phyloP scores from a whole-genome alignment of 2,329 filamentous ascomycete species.

The Colletotrichum incanum region DNA sequence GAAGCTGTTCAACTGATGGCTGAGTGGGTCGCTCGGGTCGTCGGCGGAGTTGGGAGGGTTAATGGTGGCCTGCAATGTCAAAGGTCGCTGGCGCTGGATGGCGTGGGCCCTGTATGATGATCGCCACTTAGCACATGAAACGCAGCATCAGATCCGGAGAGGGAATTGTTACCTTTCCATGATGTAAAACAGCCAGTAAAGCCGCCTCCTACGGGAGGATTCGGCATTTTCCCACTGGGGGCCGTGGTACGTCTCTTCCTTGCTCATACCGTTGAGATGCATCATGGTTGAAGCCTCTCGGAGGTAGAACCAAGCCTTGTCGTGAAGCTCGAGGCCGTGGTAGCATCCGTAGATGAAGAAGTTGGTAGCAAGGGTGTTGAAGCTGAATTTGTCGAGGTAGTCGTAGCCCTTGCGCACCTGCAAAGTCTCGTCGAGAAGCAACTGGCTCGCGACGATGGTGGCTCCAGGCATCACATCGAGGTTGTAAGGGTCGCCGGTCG shows the following conservation, averaged over 20 bases:
- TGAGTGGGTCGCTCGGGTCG: slow-evolving; percentile 70
- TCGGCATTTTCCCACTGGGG: slow-evolving; percentile 71
- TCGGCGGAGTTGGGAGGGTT: slow-evolving; percentile 75
- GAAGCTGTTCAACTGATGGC: slow-evolving; percentile 69
- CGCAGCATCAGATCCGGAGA: slow-evolving; percentile 4
- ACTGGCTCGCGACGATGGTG: slow-evolving; percentile 75
- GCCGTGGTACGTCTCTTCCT: slow-evolving; percentile 72
- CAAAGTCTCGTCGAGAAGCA: slow-evolving; percentile 78
- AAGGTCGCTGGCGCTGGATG: slow-evolving; percentile 77
- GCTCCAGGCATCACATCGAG: slow-evolving; percentile 71
- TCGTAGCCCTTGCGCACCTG: slow-evolving; percentile 76
- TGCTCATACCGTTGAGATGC: slow-evolving; percentile 72
- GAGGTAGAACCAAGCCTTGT: slow-evolving; percentile 85
- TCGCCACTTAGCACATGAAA: slow-evolving; percentile 32
- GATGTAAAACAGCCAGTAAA: slow-evolving; percentile 82
- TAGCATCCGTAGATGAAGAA: slow-evolving; percentile 84
- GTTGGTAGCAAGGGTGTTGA: slow-evolving; percentile 78
- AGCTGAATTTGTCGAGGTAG: slow-evolving; percentile 69
- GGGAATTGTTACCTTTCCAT: slow-evolving; percentile 73
- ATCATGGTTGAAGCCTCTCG: slow-evolving; percentile 83
- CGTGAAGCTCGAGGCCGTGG: slow-evolving; percentile 80
- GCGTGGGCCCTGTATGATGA: slow-evolving; percentile 73
- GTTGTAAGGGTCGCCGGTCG: slow-evolving; percentile 69
- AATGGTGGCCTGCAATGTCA: slow-evolving; percentile 80
- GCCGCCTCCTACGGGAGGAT: slow-evolving; percentile 73